A percentile compares a stretch with the other conserved stretches of the same genome.
Conservation (phyloP, 306 rosid genomes). For the Quillaja saponaria region DNA sequence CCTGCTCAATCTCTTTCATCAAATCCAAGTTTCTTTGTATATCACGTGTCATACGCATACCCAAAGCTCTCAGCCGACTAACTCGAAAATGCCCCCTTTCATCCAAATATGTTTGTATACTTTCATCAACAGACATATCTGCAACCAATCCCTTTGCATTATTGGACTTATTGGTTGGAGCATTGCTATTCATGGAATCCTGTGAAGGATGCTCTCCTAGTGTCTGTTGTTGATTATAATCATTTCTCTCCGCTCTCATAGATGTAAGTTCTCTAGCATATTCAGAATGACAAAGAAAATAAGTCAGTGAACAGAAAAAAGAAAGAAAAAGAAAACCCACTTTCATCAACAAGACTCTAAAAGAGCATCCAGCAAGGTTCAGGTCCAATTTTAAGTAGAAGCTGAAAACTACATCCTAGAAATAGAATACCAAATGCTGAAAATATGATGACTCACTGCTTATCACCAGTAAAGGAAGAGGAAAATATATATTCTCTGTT, state of each 20-base stretch:
- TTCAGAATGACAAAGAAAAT: conserved; percentile 26
- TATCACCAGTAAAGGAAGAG: conserved; percentile 86
- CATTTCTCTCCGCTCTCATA: conserved; percentile 48
- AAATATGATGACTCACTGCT: conserved; percentile 60
- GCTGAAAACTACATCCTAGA: too few relatives aligned
- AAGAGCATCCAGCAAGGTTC: conserved; percentile 8
- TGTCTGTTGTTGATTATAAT: conserved; percentile 45
- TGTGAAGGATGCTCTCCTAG: conserved; percentile 36
- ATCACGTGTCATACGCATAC: conserved; percentile 93
- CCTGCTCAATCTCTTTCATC: conserved; percentile 83
- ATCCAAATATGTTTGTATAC: conserved; percentile 73
- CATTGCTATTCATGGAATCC: conserved; percentile 33
- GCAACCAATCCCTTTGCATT: conserved; percentile 38
- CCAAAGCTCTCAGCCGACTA: conserved; percentile 90
- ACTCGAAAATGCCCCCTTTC: conserved; percentile 82
- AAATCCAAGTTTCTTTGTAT: conserved; percentile 92
- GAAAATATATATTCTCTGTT: conserved; percentile 92
- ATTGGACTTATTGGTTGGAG: conserved; percentile 42
- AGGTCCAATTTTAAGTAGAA: conserved; percentile 14
- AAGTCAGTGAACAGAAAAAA: conserved; percentile 10
- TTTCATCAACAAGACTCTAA: conserved; percentile 7
- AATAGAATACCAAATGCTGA: conserved; percentile 7
- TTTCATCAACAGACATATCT: conserved; percentile 56
- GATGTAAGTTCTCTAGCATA: conserved; percentile 67
- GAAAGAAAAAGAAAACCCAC: too few relatives aligned